Evolutionary conservation across 2,329 filamentous ascomycete genomes (phyloP), one percentile per base, ranked within the genome.

Genomic region (Teratosphaeriaceae sp.): DNA sequence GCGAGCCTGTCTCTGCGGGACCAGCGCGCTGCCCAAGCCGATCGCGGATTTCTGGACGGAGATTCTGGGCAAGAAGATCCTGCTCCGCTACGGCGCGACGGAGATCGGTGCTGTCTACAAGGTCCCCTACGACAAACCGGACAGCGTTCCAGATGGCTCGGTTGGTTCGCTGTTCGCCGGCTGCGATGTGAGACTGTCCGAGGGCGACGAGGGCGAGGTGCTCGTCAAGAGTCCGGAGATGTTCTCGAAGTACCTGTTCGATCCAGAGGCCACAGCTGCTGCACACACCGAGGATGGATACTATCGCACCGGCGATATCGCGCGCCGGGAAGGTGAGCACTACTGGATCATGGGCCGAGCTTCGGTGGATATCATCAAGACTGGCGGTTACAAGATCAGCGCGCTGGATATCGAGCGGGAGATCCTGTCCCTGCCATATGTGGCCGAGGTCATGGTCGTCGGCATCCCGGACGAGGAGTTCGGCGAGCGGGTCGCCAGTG

Each of bases 381-480:
- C 69, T 1, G 73, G 74, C 13, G 74, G 74, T 0, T 76, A 76
- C 50, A 77, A 76, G 57, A 71, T 76, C 26, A 74, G 70, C 0
- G 73, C 74, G 1, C 57, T 76, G 9, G 74, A 77, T 38, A 71
- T 77, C 22, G 74, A 77, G 54, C 64, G 73, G 15, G 72, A 76
- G 47, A 66, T 76, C 49, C 61, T 77, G 19, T 64, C 65, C 0
- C 51, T 77, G 40, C 63, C 68, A 1, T 67, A 69, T 23, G 64
- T 76, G 24, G 62, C 69, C 36, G 74, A 77, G 56, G 72, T 70
- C 3, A 73, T 72, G 50, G 70, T 76, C 1, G 71, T 77, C 3
- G 73, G 74, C 1, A 63, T 77, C n/a, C 58, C 65, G 1, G 72
- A 76, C 47, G 66, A 73, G 15, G 73, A 76, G 58, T 77, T 70